Base-by-base conservation (phyloP, 2,329 filamentous ascomycete genomes). In the Esteya vermicola region DNA sequence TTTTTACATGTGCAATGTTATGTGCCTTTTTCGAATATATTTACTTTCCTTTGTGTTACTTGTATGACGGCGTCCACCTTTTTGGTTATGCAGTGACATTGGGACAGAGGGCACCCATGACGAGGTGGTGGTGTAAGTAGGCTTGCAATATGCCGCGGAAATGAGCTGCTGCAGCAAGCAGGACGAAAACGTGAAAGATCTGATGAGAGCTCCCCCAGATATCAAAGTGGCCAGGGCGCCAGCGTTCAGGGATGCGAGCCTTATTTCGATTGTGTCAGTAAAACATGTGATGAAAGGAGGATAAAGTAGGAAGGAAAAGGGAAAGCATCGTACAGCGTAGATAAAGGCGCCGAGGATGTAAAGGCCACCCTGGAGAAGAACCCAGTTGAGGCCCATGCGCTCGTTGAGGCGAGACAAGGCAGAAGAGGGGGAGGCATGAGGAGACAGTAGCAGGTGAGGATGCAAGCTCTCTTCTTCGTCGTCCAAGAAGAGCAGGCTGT, bases 171-270 rank as follows among this genome's bases (percentile, higher is more conserved):
- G 85, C 89, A 1, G 91, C 91, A 45, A 86, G 58, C 14, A 96
- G 66, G 22, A 98, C 88, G 47, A 91, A 70, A 30, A 93, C 65
- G 62, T 98, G 91, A 58, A 98, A 98, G 47, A 98, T 81, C 62
- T 98, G 91, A 59, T 98, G 91, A 18, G 85, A 94, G 55, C 79
- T 86, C 28, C 91, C 89, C 73, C 83, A 83, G 38, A 95, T 83
- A 59, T 98, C 91, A 53, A 89, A 95, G 8, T 58, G 65, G 1
- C 85, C 84, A 0, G 89, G 91, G 33, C 64, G 72, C 52, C 70
- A 75, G 44, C 85, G 70, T 62, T 98, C 91, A 0, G 91, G 91
- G 59, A 89, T 78, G 28, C 91, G 78, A 39, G 73, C 67, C 77
- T 82, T 42, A 3, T 3, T 1, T 6, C 32, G 46, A 51, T 42